These are phyloP conservation scores for Peronosclerospora sorghi DNA, from an alignment of 352 stramenopile genomes.

Conservation along the genomic window DNA sequence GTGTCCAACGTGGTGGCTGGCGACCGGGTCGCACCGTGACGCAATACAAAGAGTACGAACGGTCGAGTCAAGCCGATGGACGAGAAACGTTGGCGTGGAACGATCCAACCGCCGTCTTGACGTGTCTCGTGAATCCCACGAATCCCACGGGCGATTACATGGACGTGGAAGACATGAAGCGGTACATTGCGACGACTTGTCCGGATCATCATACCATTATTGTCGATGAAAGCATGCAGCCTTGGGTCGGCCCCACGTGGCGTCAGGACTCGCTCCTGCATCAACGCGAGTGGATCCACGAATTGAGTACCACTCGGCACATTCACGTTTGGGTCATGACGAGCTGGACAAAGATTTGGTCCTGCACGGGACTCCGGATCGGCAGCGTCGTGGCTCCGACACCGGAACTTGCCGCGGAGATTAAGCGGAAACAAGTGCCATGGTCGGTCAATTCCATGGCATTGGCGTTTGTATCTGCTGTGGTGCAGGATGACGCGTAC, in stretches of 20 bases:
- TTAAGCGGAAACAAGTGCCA: slow-evolving; percentile 87
- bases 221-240: slow-evolving; percentile 88
- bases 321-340: slow-evolving; percentile 90
- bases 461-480: slow-evolving; percentile 72
- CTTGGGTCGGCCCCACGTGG: slow-evolving; percentile 80
- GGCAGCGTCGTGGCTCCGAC: slow-evolving; percentile 82
- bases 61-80: slow-evolving; percentile 72
- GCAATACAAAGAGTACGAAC: slow-evolving; percentile 86
- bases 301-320: slow-evolving; percentile 56
- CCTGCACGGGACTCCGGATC: slow-evolving; percentile 82
- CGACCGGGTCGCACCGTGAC: slow-evolving; percentile 58
- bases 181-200: slow-evolving; percentile 78
- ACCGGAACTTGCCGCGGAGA: slow-evolving; percentile 52
- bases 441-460: slow-evolving; percentile 89
- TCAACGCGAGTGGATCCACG: slow-evolving; percentile 71
- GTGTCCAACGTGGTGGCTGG: slow-evolving; percentile 58
- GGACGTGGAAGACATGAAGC: slow-evolving; percentile 69
- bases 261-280: slow-evolving; percentile 80
- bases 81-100: slow-evolving; percentile 65
- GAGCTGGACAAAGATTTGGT: slow-evolving; percentile 89
- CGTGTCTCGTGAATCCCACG: slow-evolving; percentile 84
- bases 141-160: slow-evolving; percentile 87
- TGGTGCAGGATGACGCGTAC: slow-evolving; percentile 71
- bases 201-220: slow-evolving; percentile 85
- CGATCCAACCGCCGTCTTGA: slow-evolving; percentile 58